Evolutionary conservation across 1,139 yeast genomes (phyloP).

Genomic region (Geotrichum klebahnii): DNA sequence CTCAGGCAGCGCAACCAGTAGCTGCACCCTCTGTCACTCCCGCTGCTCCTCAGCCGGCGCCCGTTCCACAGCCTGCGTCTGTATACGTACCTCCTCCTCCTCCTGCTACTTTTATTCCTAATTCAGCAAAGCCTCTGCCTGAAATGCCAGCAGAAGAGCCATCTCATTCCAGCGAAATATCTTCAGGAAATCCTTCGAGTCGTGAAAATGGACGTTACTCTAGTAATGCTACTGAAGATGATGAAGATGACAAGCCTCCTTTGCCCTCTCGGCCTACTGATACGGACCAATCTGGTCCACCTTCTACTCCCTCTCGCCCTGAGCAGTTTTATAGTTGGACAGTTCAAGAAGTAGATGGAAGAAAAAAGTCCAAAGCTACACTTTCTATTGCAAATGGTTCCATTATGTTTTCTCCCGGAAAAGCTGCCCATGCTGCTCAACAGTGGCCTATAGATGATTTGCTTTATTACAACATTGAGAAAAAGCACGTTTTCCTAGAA

Average conservation of each 20-base stretch:
- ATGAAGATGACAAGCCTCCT: slow-evolving; percentile 5
- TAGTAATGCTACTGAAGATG: too few relatives aligned
- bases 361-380: slow-evolving; percentile 69
- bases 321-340: slow-evolving; percentile 83
- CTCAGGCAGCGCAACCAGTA: too few relatives aligned
- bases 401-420: slow-evolving; percentile 39
- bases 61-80: slow-evolving; percentile 1
- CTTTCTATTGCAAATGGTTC: slow-evolving; percentile 57
- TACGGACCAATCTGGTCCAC: neutral
- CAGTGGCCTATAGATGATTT: slow-evolving; percentile 80
- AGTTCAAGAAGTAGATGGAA: slow-evolving; percentile 87
- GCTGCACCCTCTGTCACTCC: too few relatives aligned
- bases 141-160: slow-evolving; percentile 24
- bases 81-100: too few relatives aligned
- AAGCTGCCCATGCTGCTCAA: slow-evolving; percentile 51
- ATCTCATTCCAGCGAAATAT: slow-evolving; percentile 4
- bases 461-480: slow-evolving; percentile 70
- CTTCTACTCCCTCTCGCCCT: slow-evolving; percentile 34
- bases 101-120: too few relatives aligned
- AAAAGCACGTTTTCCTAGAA: slow-evolving; percentile 89
- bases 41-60: slow-evolving; percentile 8
- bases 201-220: slow-evolving; percentile 64
- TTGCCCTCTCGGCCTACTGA: neutral
- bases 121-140: slow-evolving; percentile 26
- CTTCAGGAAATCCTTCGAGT: too few relatives aligned